A percentile compares a stretch with the other conserved stretches of the same genome.
phyloP scores from a whole-genome alignment of 75 land plant species.

The Adiantum capillusveneris region DNA sequence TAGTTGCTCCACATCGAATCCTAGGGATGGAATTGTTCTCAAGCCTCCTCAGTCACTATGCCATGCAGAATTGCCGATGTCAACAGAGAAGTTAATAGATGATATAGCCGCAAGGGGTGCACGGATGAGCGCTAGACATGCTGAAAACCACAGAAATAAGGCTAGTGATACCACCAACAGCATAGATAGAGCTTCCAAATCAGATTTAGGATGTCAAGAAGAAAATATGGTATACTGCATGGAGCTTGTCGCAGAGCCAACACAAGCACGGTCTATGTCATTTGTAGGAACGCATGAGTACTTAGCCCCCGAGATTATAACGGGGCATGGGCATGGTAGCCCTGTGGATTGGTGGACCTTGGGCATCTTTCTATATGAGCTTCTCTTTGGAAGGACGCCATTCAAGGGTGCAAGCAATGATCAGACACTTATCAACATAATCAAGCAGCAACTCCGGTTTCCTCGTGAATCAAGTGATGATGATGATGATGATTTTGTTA shows the following conservation, averaged over 20 bases:
- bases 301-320: slow-evolving; percentile 19
- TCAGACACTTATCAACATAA: neutral
- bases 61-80: too few relatives aligned
- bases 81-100: too few relatives aligned
- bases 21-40: too few relatives aligned
- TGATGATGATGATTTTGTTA: too few relatives aligned
- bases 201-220: too few relatives aligned
- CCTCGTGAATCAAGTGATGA: neutral
- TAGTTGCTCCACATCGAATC: too few relatives aligned
- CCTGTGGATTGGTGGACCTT: slow-evolving; percentile 24
- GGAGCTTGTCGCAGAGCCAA: slow-evolving; percentile 17
- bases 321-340: slow-evolving; percentile 13
- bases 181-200: too few relatives aligned
- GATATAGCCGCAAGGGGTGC: too few relatives aligned
- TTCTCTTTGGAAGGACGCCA: slow-evolving; percentile 3
- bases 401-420: slow-evolving; percentile 7
- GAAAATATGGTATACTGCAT: neutral
- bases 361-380: slow-evolving; percentile 9
- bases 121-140: too few relatives aligned
- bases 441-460: neutral
- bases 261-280: slow-evolving; percentile 13
- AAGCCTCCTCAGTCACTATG: too few relatives aligned
- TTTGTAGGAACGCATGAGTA: slow-evolving; percentile 20
- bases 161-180: too few relatives aligned
- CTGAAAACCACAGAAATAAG: too few relatives aligned